Percentiles rank a stretch among this genome's conserved stretches.
These are phyloP conservation scores for Pulveroboletus sp. DNA, from an alignment of 768 basidiomycete species.

Conservation along the genomic window DNA sequence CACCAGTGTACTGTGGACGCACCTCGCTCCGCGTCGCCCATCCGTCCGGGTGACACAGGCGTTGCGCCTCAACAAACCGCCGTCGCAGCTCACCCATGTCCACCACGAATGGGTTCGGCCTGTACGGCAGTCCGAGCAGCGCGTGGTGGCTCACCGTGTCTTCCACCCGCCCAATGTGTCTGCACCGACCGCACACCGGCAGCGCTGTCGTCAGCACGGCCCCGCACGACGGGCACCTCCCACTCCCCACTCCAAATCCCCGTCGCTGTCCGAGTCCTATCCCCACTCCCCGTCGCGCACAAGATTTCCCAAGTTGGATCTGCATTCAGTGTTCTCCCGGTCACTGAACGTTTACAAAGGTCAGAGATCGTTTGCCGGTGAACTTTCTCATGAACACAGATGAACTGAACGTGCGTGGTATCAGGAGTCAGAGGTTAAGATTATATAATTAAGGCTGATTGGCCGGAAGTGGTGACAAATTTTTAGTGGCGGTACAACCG, in stretches of 20 bases:
- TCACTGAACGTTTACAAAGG: no score
- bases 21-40: conserved; percentile 72
- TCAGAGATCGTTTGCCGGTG: no score
- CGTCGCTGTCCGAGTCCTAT: no score
- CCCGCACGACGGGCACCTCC: conserved; percentile 62
- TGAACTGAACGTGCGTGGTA: no score
- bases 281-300: conserved; percentile 6
- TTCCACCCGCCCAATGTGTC: conserved; percentile 59
- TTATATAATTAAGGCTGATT: no score
- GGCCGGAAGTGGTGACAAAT: no score
- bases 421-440: no score
- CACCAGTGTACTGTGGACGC: conserved; percentile 19
- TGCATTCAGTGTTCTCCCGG: no score
- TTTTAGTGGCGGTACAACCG: no score
- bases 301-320: conserved; percentile 11
- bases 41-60: conserved; percentile 81
- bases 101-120: conserved; percentile 69
- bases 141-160: conserved; percentile 59
- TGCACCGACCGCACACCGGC: conserved; percentile 77
- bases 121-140: conserved; percentile 60
- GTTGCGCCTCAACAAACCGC: conserved; percentile 70
- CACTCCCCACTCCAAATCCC: no score
- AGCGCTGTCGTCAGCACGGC: conserved; percentile 56
- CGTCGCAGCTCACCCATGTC: conserved; percentile 58
- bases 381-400: no score